These are phyloP conservation scores for Stagonosporopsis tanaceti DNA, from an alignment of 2,329 filamentous ascomycete species.

Conservation along the genomic window DNA sequence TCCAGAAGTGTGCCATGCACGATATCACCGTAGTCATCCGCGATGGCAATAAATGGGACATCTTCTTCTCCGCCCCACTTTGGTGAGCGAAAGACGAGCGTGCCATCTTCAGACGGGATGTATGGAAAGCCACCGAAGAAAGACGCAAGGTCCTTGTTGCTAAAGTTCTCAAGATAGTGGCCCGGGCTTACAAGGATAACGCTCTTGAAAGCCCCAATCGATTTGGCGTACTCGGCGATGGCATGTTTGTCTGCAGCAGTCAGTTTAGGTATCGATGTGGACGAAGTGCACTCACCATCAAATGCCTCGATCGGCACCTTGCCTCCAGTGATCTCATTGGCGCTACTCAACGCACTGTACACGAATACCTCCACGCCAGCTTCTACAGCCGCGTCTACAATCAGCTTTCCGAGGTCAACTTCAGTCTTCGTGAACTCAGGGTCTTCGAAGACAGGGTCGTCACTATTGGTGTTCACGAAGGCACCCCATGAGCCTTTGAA, in stretches of 20 bases:
- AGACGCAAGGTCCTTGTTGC: constrained; percentile 44
- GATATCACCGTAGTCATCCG: constrained; percentile 56
- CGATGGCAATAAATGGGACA: constrained; percentile 52
- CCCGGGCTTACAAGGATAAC: constrained; percentile 50
- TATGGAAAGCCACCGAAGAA: constrained; percentile 55
- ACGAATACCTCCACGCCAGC: constrained; percentile 22
- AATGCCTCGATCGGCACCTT: constrained; percentile 26
- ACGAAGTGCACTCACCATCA: constrained; percentile 23
- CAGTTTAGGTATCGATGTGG: not conserved
- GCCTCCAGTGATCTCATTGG: constrained; percentile 22
- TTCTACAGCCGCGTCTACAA: constrained; percentile 1
- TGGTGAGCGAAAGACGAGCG: constrained; percentile 49
- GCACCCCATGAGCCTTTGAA: constrained; percentile 32
- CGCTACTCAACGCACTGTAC: constrained; percentile 30
- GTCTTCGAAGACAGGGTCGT: constrained; percentile 27
- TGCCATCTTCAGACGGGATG: constrained; percentile 46
- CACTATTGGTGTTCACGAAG: constrained; percentile 34
- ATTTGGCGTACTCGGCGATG: constrained; percentile 51
- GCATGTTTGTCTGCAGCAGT: constrained; percentile 47
- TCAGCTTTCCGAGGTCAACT: constrained; percentile 21
- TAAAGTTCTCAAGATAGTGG: constrained; percentile 57
- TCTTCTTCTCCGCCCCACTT: constrained; percentile 52
- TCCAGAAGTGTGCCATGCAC: constrained; percentile 56
- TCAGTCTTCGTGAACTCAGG: constrained; percentile 25
- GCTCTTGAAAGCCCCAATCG: constrained; percentile 44